phyloP scores from a whole-genome alignment of 164 flowering plant genomes.

The Kingdonia uniflora region DNA sequence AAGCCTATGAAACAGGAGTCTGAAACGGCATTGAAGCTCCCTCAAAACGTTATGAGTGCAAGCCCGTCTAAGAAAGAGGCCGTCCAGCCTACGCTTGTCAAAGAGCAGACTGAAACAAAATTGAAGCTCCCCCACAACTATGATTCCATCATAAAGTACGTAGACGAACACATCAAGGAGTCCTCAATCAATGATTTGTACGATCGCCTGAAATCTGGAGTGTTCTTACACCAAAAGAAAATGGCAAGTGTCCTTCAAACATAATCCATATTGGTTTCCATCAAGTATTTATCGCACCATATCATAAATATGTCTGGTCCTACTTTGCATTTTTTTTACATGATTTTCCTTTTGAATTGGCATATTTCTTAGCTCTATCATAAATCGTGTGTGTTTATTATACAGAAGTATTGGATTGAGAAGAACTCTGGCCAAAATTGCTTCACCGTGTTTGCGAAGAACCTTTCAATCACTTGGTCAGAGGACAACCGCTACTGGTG shows the following conservation, averaged over 20 bases:
- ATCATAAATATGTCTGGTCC: background rate
- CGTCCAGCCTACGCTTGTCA: too few species aligned
- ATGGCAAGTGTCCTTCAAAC: background rate
- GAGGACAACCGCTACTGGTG: slow-evolving; percentile 46
- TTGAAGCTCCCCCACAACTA: background rate
- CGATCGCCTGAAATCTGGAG: background rate
- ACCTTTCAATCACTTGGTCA: slow-evolving; percentile 56
- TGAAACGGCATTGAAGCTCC: too few species aligned
- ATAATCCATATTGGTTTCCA: background rate
- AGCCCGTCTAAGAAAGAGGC: too few species aligned
- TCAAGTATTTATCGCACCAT: too few species aligned
- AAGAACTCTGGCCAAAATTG: slow-evolving; percentile 38
- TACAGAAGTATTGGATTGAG: slow-evolving; percentile 60
- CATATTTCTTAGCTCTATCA: too few species aligned
- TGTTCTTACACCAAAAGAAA: background rate
- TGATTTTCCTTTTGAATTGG: too few species aligned
- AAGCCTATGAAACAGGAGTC: too few species aligned
- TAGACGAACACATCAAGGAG: background rate
- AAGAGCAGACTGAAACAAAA: too few species aligned
- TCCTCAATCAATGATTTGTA: background rate
- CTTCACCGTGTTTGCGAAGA: slow-evolving; percentile 52
- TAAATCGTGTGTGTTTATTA: too few species aligned
- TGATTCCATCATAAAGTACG: background rate
- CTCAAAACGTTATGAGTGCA: too few species aligned
- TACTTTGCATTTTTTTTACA: too few species aligned